These are phyloP conservation scores for Cutaneotrichosporon curvatum DNA, from an alignment of 1,284 basidiomycete species.

Conservation along the genomic window DNA sequence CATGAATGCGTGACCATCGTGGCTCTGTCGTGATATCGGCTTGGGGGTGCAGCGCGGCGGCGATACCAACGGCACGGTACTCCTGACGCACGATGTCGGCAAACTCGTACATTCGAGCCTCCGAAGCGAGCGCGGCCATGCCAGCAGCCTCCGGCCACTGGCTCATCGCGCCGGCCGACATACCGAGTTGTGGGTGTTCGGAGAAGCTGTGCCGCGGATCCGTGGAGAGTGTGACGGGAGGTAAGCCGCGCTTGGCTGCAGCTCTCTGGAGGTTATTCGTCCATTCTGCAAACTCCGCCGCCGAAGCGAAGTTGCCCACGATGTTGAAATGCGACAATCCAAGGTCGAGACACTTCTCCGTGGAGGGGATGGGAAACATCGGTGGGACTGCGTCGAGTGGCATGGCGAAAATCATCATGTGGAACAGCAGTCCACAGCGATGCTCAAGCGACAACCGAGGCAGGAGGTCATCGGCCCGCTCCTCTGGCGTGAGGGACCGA, in stretches of 20 bases:
- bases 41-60: slow-evolving; percentile 15
- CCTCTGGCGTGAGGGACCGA: neutral
- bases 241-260: neutral
- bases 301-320: slow-evolving; percentile 3
- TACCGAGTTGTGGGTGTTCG: slow-evolving; percentile 5
- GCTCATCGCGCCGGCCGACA: slow-evolving; percentile 10
- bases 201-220: slow-evolving; percentile 17
- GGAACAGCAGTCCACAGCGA: slow-evolving; percentile 15
- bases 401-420: slow-evolving; percentile 5
- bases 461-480: slow-evolving; percentile 14
- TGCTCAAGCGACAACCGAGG: slow-evolving; percentile 6
- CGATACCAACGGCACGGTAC: slow-evolving; percentile 15
- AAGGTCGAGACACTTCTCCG: slow-evolving; percentile 1
- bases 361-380: neutral
- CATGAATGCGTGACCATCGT: slow-evolving; percentile 11
- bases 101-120: slow-evolving; percentile 10
- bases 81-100: slow-evolving; percentile 15
- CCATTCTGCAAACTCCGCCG: slow-evolving; percentile 7
- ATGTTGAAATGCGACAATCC: slow-evolving; percentile 15
- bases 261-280: slow-evolving; percentile 8
- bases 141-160: slow-evolving; percentile 18
- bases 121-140: slow-evolving; percentile 12
- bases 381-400: neutral
- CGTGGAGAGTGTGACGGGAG: slow-evolving; percentile 13
- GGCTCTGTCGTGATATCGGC: slow-evolving; percentile 14